Conservation (phyloP, 2,329 filamentous ascomycete genomes). For the Didymella exigua region DNA sequence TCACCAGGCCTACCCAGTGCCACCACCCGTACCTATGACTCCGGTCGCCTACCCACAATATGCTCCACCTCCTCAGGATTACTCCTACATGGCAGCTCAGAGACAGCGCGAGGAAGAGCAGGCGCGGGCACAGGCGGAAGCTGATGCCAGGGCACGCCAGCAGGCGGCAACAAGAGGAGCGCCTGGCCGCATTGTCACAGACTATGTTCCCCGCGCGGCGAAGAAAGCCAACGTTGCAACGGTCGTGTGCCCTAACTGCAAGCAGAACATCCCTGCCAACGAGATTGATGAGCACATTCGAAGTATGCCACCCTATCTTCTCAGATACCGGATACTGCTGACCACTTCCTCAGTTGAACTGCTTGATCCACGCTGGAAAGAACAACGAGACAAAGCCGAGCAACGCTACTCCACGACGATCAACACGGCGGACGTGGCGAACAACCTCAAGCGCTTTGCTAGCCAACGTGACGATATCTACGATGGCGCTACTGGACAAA, state of each 20-base stretch:
- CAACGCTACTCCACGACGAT: constrained; percentile 85
- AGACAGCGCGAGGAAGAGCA: constrained; percentile 49
- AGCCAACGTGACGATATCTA: constrained; percentile 88
- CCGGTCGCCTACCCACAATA: constrained; percentile 32
- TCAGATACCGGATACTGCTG: constrained; percentile 38
- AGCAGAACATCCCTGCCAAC: constrained; percentile 82
- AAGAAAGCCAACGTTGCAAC: constrained; percentile 69
- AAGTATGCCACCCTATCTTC: constrained; percentile 59
- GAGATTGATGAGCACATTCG: constrained; percentile 93
- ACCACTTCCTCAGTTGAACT: constrained; percentile 70
- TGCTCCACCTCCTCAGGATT: constrained; percentile 35
- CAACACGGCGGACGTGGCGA: constrained; percentile 84
- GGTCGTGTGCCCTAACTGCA: constrained; percentile 89
- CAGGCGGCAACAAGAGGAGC: constrained; percentile 76
- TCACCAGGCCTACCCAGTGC: constrained; percentile 37
- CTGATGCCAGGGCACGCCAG: constrained; percentile 72
- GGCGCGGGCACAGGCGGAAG: constrained; percentile 51
- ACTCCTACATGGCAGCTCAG: constrained; percentile 37
- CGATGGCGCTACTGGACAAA: constrained; percentile 71
- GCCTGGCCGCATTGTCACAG: constrained; percentile 80
- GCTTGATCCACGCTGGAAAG: constrained; percentile 92
- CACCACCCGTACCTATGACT: constrained; percentile 35
- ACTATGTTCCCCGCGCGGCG: constrained; percentile 84
- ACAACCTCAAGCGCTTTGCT: constrained; percentile 92
- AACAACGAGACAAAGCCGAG: constrained; percentile 89